Conservation (phyloP, 176 grass and related monocot genomes). For the Dendrocalamus sinicus region DNA sequence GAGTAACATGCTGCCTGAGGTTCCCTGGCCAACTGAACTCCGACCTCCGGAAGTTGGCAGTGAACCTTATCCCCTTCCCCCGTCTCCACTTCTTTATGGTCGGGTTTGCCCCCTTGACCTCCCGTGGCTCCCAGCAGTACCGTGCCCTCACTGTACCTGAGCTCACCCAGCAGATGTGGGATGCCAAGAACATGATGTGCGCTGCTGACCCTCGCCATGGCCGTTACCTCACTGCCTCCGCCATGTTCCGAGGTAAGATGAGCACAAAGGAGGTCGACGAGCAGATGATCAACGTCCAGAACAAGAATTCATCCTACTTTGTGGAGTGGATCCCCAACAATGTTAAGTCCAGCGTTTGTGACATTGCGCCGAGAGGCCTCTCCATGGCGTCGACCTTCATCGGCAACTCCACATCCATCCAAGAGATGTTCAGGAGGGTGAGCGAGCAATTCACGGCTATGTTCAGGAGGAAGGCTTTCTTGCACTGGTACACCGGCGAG, state of each 20-base stretch:
- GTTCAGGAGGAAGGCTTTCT: conserved; percentile 93
- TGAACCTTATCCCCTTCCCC: conserved; percentile 65
- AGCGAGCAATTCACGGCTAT: conserved; percentile 96
- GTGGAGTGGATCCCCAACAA: conserved; percentile 82
- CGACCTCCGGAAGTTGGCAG: conserved; percentile 66
- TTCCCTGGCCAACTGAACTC: conserved; percentile 64
- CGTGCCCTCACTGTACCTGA: conserved; percentile 79
- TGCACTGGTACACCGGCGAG: conserved; percentile 93
- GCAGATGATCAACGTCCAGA: conserved; percentile 78
- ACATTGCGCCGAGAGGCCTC: conserved; percentile 55
- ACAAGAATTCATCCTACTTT: conserved; percentile 74
- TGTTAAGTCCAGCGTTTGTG: conserved; percentile 69
- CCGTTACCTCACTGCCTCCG: conserved; percentile 64
- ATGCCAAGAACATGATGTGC: conserved; percentile 99
- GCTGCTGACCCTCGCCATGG: conserved; percentile 79
- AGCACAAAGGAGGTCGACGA: conserved; percentile 79
- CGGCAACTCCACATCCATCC: conserved; percentile 70
- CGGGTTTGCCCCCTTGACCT: conserved; percentile 61
- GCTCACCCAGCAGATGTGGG: conserved; percentile 99
- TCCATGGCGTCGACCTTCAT: conserved; percentile 76
- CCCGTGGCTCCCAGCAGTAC: conserved; percentile 85
- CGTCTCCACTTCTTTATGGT: conserved; percentile 75
- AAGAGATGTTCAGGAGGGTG: conserved; percentile 72
- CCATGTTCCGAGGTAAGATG: conserved; percentile 78
- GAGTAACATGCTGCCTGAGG: conserved; percentile 60